Percentiles rank a stretch among this genome's conserved stretches.
Conservation (phyloP, 1,139 yeast species). For the Hyphopichia pseudoburtonii region DNA sequence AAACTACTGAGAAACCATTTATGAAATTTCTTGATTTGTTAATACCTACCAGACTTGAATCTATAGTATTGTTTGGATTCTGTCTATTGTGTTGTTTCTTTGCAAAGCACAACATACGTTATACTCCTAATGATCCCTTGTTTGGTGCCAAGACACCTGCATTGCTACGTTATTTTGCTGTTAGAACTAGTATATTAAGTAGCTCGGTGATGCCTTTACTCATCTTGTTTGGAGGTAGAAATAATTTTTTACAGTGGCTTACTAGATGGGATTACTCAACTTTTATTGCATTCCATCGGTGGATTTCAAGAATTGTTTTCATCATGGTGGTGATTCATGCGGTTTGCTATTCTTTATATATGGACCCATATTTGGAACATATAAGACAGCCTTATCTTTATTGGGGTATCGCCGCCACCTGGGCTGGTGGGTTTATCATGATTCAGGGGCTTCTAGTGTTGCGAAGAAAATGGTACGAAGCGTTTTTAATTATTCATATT, state of each 20-base stretch:
- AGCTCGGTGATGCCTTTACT: conserved; percentile 53
- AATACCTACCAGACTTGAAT: conserved; percentile 67
- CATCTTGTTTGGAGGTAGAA: conserved; percentile 61
- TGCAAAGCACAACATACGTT: conserved; percentile 20
- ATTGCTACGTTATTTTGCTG: conserved; percentile 42
- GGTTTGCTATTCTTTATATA: conserved; percentile 26
- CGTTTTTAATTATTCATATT: conserved; percentile 62
- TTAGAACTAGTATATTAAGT: conserved; percentile 58
- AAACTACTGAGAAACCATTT: conserved; percentile 26
- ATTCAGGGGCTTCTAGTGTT: conserved; percentile 51
- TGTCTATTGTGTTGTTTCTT: conserved; percentile 44
- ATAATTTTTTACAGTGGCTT: conserved; percentile 52
- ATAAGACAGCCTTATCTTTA: conserved; percentile 36
- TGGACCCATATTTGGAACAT: conserved; percentile 7
- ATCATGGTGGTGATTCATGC: conserved; percentile 41
- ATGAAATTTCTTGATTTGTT: conserved; percentile 33
- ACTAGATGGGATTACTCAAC: conserved; percentile 65
- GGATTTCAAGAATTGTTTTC: conserved; percentile 54
- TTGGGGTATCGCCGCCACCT: conserved; percentile 52
- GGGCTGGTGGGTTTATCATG: conserved; percentile 36
- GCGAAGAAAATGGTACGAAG: conserved; percentile 61
- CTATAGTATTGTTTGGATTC: conserved; percentile 49
- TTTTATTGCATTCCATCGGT: conserved; percentile 57
- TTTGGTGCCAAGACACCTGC: conserved; percentile 18
- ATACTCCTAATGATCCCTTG: conserved; percentile 28